Percentiles rank a stretch among this genome's conserved stretches.
Evolutionary conservation across 2,329 filamentous ascomycete species (phyloP).

Genomic region (Onygenales sp.): DNA sequence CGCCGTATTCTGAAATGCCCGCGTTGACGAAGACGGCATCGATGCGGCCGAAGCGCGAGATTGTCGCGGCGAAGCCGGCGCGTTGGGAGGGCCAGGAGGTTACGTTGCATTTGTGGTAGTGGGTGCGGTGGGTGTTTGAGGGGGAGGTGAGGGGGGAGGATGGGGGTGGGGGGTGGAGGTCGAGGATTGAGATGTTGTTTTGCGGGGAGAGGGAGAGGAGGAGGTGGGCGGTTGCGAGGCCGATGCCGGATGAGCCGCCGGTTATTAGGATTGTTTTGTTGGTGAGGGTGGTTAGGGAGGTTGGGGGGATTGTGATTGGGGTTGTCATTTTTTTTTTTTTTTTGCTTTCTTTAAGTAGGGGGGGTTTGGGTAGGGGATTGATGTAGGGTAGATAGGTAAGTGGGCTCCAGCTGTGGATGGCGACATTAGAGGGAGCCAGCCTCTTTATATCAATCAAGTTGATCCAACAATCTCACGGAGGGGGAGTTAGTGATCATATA

Average conservation of each 20-base stretch:
- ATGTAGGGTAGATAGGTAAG: too few species aligned
- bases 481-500: too few species aligned
- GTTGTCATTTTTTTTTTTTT: neutral
- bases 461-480: too few species aligned
- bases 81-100: slow-evolving; percentile 38
- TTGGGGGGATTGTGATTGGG: slow-evolving; percentile 21
- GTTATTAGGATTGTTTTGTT: slow-evolving; percentile 26
- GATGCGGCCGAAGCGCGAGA: slow-evolving; percentile 34
- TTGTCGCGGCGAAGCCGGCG: slow-evolving; percentile 33
- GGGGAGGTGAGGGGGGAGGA: slow-evolving; percentile 18
- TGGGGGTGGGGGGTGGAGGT: slow-evolving; percentile 26
- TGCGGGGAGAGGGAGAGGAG: slow-evolving; percentile 27
- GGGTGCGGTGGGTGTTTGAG: slow-evolving; percentile 12
- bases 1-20: slow-evolving; percentile 38
- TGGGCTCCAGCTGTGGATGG: too few species aligned
- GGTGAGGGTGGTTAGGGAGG: slow-evolving; percentile 11
- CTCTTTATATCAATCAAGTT: too few species aligned
- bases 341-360: too few species aligned
- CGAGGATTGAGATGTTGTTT: slow-evolving; percentile 35
- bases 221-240: slow-evolving; percentile 30
- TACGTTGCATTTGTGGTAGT: slow-evolving; percentile 35
- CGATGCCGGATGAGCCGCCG: slow-evolving; percentile 32
- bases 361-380: too few species aligned
- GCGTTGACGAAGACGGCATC: slow-evolving; percentile 42
- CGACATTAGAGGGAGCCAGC: too few species aligned